Evolutionary conservation across 2,329 filamentous ascomycete genomes (phyloP), one percentile per base, ranked within the genome.

Genomic region (Trichoderma afroharzianum): DNA sequence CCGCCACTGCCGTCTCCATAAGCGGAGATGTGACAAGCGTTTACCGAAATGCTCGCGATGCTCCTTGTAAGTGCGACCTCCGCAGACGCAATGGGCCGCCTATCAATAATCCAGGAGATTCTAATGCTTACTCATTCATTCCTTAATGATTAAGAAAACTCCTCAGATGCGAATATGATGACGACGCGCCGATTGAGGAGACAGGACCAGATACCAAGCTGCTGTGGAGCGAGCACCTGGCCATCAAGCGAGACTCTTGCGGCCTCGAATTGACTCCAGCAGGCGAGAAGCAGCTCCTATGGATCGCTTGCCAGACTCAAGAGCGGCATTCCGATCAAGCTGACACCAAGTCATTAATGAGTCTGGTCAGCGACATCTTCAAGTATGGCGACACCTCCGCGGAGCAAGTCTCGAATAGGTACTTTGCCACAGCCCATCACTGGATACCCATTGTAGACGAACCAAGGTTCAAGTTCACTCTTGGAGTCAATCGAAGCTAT

Each of bases 271-370:
- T 71, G 14, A 67, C 50, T 8, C 14, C 50, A 3, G 61, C 30
- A 28, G 69, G 69, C n/a, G 50, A 71, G 55, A 39, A 59, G 53
- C 63, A 67, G n/a, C 69, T 71, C 24, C 28, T 71, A 28, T 67
- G 61, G 62, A 28, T 26, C 15, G 62, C 50, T n/a, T 68, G 50
- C 28, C 21, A 28, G 21, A 32, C 11, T 26, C 30, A 57, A 7
- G 59, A 57, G 9, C 21, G 12, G 26, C 36, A 8, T 15, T 14
- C 7, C 5, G 21, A 43, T 14, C 28, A 53, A 26, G 6, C 9
- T 21, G 15, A 36, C 4, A 3, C 30, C 12, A 55, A 33, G 7
- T 8, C 14, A 3, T 18, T 71, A 36, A 50, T 64, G 28, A 24
- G 26, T 11, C 14, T 71, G 8, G 63, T 67, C 24, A 67, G 50